Evolutionary conservation across 257 asterid genomes (phyloP), one percentile per base, ranked within the genome.

Genomic region (Echium plantagineum): DNA sequence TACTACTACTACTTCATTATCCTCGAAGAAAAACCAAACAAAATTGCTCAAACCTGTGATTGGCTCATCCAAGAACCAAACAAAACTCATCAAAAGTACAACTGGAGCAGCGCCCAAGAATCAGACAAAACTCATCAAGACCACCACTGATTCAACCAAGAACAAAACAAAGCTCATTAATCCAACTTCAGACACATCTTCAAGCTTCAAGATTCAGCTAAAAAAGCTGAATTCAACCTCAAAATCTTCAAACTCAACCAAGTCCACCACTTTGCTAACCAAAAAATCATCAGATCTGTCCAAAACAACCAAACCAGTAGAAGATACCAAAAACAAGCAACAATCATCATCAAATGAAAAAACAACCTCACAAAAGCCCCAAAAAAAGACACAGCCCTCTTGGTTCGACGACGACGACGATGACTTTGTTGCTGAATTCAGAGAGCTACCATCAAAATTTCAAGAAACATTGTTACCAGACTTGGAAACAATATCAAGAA

Each of bases 401-500:
- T 72, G 83, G 85, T 22, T 81, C 46, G 81, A 77, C 35, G 88
- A 73, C 0, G 82, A 42, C 2, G 49, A 79, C 9, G 84, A 76
- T 2, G 84, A 80, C 38, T 63, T 86, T 59, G 84, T 84, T 15
- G 47, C 94, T 1, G 97, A 65, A 1, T 79, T 91, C 77, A 81
- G 78, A 63, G 77, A 70, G 66, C 77, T 90, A 54, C 85, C 95
- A 31, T 71, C 90, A 30, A 86, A 83, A 59, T 90, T 90, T 47
- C 97, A 86, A 67, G 88, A 86, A 78, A 63, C 85, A 0, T 59
- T 91, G 12, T 71, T 85, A 49, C 96, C 98, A 56, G 98, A 91
- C 73, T 74, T 91, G 72, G 88, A 82, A 42, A 79, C 58, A 60
- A 78, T 91, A 46, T 91, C 98, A 3, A 71, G 78, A 74, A 85